Base-by-base conservation (phyloP, 495 filamentous ascomycete genomes). In the Lophium mytilinum region DNA sequence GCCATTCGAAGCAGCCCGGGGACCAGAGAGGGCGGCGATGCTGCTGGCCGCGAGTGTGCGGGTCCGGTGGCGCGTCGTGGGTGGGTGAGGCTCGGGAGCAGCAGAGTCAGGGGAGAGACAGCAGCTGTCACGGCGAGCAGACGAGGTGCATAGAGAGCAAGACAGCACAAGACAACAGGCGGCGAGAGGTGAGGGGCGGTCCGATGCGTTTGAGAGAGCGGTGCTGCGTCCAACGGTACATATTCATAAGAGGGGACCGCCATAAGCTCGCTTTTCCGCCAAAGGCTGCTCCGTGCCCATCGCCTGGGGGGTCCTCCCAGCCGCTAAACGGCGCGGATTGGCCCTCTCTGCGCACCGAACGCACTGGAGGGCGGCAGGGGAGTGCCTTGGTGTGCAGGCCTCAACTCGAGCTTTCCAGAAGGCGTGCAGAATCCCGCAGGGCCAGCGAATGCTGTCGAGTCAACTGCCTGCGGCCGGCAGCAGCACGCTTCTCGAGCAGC, bases 391-490 rank as follows among this genome's bases (percentile, higher is more conserved):
- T 55, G 30, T 61, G 58, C 58, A 61, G 58, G 37, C 48, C 54
- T 54, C 49, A 53, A 54, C 39, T 18, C 45, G 21, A 58, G 46
- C 57, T 55, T 55, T 60, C 57, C 57, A 60, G 57, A 60, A 60
- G 51, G 19, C 42, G 24, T 36, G 52, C 57, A 57, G 50, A 54
- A 50, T 50, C 15, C 47, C 47, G 33, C 47, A 34, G 34, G 48
- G 48, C 48, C 48, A 51, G 34, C 48, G 48, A 51, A 51, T 51
- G 14, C 34, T 35, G 48, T n/a, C 14, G 24, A n/a, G 48, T 30
- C 14, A 19, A 17, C 48, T 1, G 24, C 18, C 18, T 3, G 3
- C 30, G 4, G 7, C 24, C n/a, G 21, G 48, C 48, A n/a, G 34
- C 48, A 51, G 24, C 40, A 42, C n/a, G 40, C 14, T 2, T 30